These are phyloP conservation scores for Chaetothyriales sp. DNA, from an alignment of 2,329 filamentous ascomycete species.

Conservation along the genomic window DNA sequence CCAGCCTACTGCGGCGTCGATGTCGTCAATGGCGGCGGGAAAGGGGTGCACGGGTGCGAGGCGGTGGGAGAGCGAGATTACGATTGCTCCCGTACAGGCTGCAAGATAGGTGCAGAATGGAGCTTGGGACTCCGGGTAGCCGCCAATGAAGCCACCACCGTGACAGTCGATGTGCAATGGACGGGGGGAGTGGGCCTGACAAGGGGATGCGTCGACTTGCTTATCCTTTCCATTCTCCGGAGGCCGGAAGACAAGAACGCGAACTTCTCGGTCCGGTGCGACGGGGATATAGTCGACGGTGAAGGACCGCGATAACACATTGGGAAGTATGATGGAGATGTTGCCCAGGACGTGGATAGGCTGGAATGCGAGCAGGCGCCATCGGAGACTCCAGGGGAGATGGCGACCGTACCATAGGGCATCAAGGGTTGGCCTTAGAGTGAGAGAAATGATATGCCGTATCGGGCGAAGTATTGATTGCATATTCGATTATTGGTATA, in stretches of 20 bases:
- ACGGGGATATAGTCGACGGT: neutral
- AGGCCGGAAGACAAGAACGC: slow-evolving; percentile 4
- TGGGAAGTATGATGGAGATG: slow-evolving; percentile 1
- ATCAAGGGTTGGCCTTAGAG: too few relatives aligned
- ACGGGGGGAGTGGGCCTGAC: neutral
- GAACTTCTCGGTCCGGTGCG: slow-evolving; percentile 5
- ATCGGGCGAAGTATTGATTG: too few relatives aligned
- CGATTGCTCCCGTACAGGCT: slow-evolving; percentile 7
- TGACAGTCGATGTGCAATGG: slow-evolving; percentile 12
- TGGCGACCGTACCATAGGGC: neutral
- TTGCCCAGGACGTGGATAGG: slow-evolving; percentile 1
- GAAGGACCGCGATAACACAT: neutral
- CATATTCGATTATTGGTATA: too few relatives aligned
- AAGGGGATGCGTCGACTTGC: neutral
- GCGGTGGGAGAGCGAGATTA: slow-evolving; percentile 19
- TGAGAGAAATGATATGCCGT: too few relatives aligned
- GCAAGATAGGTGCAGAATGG: neutral
- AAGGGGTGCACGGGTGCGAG: slow-evolving; percentile 36
- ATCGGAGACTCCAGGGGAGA: neutral
- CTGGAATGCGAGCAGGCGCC: slow-evolving; percentile 4
- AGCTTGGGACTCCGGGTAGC: slow-evolving; percentile 5
- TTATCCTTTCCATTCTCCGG: neutral
- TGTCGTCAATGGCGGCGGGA: slow-evolving; percentile 31
- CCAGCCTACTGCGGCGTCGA: slow-evolving; percentile 35
- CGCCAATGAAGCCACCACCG: slow-evolving; percentile 9